Base-by-base conservation (phyloP, 2,329 filamentous ascomycete species). In the Neospermospora avenae region DNA sequence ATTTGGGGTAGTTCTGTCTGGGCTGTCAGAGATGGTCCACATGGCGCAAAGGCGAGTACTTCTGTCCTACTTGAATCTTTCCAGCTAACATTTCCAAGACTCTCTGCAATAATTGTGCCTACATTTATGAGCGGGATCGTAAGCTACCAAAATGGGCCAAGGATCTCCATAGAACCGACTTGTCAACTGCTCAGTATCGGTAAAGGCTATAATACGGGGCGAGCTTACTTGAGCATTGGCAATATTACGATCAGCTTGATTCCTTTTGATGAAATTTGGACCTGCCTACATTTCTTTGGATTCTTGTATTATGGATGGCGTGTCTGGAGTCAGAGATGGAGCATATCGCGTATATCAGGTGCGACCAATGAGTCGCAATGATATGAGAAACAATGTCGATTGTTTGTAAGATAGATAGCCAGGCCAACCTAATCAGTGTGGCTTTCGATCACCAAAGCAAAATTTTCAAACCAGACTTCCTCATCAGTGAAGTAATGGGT, bases 41-140 rank as follows among this genome's bases (percentile, higher is more conserved):
- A 84, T 57, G 93, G 93, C 57, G 84, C 90, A 65, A 88, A 90
- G 76, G 91, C 95, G 78, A 82, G 89, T 77, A 46, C 34, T 45
- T 42, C 6, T 3, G 20, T 8, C 24, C 16, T 44, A 7, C 11
- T 34, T 24, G 35, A 7, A 24, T 6, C n/a, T 20, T n/a, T n/a
- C 28, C 2, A 13, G 2, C 58, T 60, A 48, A 60, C 28, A 25
- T 37, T 16, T 10, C 13, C 10, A 10, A 61, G 90, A 89, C 90
- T 31, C 84, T 98, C 3, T 98, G 93, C 78, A 90, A 93, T 75
- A 97, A 96, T 73, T 98, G 93, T 73, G 93, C 92, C 59, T 87
- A 93, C 68, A 77, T 93, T 20, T 97, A 90, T 73, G 93, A 97
- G 76, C 87, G 91, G 57, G 90, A 96, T 74, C 88, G 90, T 75